Base-by-base conservation (phyloP, 345 rosid species). In the Aquilaria yunnanensis region DNA sequence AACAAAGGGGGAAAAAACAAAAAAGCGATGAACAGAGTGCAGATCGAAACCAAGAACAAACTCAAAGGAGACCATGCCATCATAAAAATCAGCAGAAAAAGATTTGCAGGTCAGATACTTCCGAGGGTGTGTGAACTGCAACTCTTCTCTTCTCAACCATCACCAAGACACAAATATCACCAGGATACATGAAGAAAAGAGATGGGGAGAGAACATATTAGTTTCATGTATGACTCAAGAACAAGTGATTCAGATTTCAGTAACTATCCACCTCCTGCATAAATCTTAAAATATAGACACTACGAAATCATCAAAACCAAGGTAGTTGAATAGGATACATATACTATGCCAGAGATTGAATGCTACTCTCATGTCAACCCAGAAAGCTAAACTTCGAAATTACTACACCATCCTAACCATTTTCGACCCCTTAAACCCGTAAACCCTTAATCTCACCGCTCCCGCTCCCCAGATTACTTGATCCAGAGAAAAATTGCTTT, bases 141-240 rank as follows among this genome's bases (percentile, higher is more conserved):
- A 23, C 23, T 23, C 23, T 23, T 23, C 23, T 23, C 23, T 23
- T 23, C 23, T 23, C 23, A 23, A 23, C 23, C 23, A 23, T 23
- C 23, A 23, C 23, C 23, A 23, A 23, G 23, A 23, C 23, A 23
- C 23, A 23, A 23, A 23, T 23, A 23, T 23, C 23, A 23, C 23
- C 23, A 23, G 23, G 23, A 23, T 23, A 23, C 23, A 23, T 23
- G 23, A 23, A 23, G 23, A 23, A 23, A 23, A 23, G 23, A 23
- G 23, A 23, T 23, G 23, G 23, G 23, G 23, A 23, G 53, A 54
- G 52, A 62, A 53, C 70, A 73, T 64, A 58, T 59, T 68, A 41
- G 58, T 55, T 31, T 54, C 70, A 53, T 14, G 62, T 7, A 34
- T 51, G 56, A 67, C 71, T 74, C 51, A 76, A 67, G 72, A 64